Evolutionary conservation across 768 basidiomycete species (phyloP).

Genomic region (Rhodotorula babjevae): DNA sequence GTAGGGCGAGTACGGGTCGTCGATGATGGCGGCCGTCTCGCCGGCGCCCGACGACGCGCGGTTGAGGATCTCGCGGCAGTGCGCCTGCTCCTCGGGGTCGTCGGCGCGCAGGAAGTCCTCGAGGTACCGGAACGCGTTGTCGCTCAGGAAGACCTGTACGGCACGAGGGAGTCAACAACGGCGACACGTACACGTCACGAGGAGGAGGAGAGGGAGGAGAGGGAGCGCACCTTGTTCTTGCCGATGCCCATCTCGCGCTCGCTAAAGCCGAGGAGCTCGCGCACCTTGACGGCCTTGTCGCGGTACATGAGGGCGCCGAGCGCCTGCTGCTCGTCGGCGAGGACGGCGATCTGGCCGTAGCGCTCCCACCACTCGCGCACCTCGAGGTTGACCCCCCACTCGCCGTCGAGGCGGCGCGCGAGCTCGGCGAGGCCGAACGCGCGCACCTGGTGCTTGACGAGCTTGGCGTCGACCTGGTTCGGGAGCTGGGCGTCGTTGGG

Average conservation of each 20-base stretch:
- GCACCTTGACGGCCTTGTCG: conserved; percentile 38
- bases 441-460: conserved; percentile 85
- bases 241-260: conserved; percentile 77
- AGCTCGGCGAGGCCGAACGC: conserved; percentile 74
- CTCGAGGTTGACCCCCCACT: conserved; percentile 64
- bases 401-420: conserved; percentile 58
- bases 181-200: too few relatives aligned
- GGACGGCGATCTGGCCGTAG: conserved; percentile 60
- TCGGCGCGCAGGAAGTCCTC: conserved; percentile 78
- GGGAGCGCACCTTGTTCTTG: conserved; percentile 64
- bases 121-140: conserved; percentile 74
- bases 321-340: conserved; percentile 17
- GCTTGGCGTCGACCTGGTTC: conserved; percentile 85
- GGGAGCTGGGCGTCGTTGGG: conserved; percentile 94
- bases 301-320: conserved; percentile 35
- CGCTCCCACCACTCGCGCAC: conserved; percentile 79
- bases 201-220: background rate
- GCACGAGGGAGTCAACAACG: too few relatives aligned
- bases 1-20: conserved; percentile 48
- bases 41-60: conserved; percentile 50
- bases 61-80: conserved; percentile 64
- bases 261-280: conserved; percentile 50
- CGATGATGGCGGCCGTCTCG: conserved; percentile 1
- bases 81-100: conserved; percentile 80
- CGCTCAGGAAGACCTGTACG: conserved; percentile 77